Conservation (phyloP, 495 filamentous ascomycete species). For the Aspergillus saccharolyticus region DNA sequence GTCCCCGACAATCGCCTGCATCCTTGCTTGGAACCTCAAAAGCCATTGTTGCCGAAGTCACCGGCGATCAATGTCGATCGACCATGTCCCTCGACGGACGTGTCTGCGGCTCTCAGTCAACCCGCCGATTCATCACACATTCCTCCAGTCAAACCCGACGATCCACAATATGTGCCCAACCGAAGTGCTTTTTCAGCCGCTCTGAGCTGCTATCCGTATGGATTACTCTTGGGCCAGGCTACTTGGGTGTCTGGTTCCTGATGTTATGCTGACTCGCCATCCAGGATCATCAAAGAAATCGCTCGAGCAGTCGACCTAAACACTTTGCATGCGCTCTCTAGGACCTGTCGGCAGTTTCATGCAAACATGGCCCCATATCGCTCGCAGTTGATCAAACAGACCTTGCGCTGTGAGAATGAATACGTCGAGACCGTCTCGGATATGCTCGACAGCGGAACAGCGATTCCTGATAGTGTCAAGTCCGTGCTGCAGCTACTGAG, state of each 20-base stretch:
- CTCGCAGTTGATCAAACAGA: conserved; percentile 61
- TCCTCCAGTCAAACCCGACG: conserved; percentile 14
- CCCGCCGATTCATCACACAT: conserved; percentile 8
- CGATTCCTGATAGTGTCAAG: conserved; percentile 34
- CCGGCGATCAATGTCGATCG: conserved; percentile 13
- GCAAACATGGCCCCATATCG: conserved; percentile 71
- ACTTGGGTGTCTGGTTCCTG: conserved; percentile 14
- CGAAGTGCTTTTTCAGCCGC: conserved; percentile 67
- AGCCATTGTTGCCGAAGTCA: conserved; percentile 25
- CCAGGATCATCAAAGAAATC: conserved; percentile 71
- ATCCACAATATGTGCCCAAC: conserved; percentile 53
- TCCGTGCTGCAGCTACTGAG: conserved; percentile 34
- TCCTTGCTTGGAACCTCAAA: conserved; percentile 16
- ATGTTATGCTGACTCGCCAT: conserved; percentile 19
- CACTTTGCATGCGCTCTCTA: conserved; percentile 72
- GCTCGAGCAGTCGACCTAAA: conserved; percentile 75
- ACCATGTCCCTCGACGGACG: conserved; percentile 1
- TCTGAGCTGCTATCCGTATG: conserved; percentile 87
- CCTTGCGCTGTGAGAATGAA: conserved; percentile 75
- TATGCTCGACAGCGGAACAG: conserved; percentile 29
- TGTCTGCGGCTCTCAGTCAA: conserved; percentile 11
- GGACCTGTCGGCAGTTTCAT: conserved; percentile 74
- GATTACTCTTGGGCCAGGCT: conserved; percentile 23
- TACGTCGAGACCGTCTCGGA: conserved; percentile 40
- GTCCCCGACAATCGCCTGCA: conserved; percentile 15